Conservation (phyloP, 1,284 basidiomycete species). For the Grifola frondosa region DNA sequence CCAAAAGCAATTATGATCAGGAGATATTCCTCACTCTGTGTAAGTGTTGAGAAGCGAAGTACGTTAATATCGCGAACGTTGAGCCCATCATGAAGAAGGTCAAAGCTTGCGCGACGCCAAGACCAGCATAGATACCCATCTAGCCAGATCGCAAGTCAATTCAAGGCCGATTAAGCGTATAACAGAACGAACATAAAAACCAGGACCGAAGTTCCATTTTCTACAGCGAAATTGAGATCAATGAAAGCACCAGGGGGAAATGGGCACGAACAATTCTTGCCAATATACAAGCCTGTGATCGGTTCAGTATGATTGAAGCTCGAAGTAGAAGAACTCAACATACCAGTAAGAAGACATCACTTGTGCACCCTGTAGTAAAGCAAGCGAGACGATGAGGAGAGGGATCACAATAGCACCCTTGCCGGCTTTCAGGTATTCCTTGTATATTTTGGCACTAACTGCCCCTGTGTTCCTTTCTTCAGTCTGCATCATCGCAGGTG, state of each 20-base stretch:
- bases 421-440: constrained; percentile 53
- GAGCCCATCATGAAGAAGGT: constrained; percentile 55
- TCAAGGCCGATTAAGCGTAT: not conserved
- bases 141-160: constrained; percentile 29
- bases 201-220: constrained; percentile 51
- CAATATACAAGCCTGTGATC: constrained; percentile 64
- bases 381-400: constrained; percentile 48
- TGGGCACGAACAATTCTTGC: constrained; percentile 49
- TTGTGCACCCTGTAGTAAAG: constrained; percentile 56
- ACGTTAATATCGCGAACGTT: constrained; percentile 57
- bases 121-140: constrained; percentile 68
- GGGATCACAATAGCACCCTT: constrained; percentile 56
- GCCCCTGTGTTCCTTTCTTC: constrained; percentile 65
- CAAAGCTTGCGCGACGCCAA: constrained; percentile 52
- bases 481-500: constrained; percentile 61
- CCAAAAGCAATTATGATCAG: constrained; percentile 16
- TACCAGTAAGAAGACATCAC: constrained; percentile 71
- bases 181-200: constrained; percentile 54
- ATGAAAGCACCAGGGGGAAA: not conserved
- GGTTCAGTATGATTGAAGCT: constrained; percentile 1
- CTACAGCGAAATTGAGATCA: constrained; percentile 19
- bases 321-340: constrained; percentile 14
- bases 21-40: constrained; percentile 35
- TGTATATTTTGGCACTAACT: constrained; percentile 51
- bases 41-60: constrained; percentile 59